Percentiles rank a stretch among this genome's conserved stretches.
Evolutionary conservation across 306 rosid species (phyloP).

Genomic region (Echinosophora koreensis): DNA sequence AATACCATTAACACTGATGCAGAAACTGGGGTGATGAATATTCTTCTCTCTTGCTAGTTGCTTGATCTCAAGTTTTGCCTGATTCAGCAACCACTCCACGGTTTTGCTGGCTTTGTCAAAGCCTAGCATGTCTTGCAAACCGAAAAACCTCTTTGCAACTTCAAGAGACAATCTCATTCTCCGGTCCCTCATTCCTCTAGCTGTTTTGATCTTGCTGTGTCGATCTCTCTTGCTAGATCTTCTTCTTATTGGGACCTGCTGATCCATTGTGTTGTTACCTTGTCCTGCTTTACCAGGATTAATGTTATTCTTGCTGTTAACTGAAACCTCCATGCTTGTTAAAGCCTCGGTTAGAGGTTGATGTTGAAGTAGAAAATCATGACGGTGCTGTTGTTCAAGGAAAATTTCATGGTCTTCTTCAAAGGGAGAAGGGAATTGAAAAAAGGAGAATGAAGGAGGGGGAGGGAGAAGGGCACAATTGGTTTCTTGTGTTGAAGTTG

Average conservation of each 20-base stretch:
- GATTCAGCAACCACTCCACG: slow-evolving; percentile 81
- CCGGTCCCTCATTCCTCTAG: slow-evolving; percentile 78
- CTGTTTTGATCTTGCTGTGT: slow-evolving; percentile 87
- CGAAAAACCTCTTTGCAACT: slow-evolving; percentile 79
- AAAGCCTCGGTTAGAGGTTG: slow-evolving; percentile 10
- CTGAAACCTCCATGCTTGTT: slow-evolving; percentile 14
- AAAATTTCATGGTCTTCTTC: slow-evolving; percentile 57
- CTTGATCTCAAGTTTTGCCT: slow-evolving; percentile 65
- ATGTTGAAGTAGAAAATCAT: slow-evolving; percentile 44
- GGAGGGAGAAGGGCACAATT: slow-evolving; percentile 33
- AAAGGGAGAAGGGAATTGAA: slow-evolving; percentile 64
- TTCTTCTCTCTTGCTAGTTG: slow-evolving; percentile 58
- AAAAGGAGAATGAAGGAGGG: slow-evolving; percentile 51
- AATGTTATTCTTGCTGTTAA: slow-evolving; percentile 1
- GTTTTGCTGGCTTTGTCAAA: slow-evolving; percentile 94
- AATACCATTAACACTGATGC: background rate
- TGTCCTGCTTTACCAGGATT: slow-evolving; percentile 11
- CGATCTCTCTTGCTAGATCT: slow-evolving; percentile 75
- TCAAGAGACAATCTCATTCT: slow-evolving; percentile 88
- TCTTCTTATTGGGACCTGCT: slow-evolving; percentile 54
- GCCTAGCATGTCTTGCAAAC: slow-evolving; percentile 83
- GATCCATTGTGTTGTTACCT: background rate
- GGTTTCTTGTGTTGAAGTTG: slow-evolving; percentile 45
- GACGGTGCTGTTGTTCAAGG: slow-evolving; percentile 48
- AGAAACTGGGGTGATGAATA: background rate